These are phyloP conservation scores for Ambrosiella cleistominuta DNA, from an alignment of 2,329 filamentous ascomycete species.

Conservation along the genomic window DNA sequence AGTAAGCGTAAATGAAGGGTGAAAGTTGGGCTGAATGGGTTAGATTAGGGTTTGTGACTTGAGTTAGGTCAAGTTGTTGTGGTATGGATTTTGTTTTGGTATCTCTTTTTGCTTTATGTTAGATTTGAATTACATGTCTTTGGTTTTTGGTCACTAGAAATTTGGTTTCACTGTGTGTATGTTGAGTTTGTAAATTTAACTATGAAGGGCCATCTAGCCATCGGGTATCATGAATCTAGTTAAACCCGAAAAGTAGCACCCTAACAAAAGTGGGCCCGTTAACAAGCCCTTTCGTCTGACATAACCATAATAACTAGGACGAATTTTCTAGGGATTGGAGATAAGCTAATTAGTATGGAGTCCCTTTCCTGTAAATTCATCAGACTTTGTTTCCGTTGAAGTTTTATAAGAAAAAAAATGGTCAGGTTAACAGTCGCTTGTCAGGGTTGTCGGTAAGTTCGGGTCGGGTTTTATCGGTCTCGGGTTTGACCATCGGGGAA, in stretches of 20 bases:
- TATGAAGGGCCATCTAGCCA: no score
- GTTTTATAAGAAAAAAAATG: conserved; percentile 2
- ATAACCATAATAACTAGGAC: no score
- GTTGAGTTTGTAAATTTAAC: no score
- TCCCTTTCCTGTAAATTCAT: no score
- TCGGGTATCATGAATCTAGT: no score
- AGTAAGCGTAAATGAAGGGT: conserved; percentile 19
- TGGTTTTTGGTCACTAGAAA: no score
- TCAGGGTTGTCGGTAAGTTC: conserved; percentile 7
- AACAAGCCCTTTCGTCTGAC: no score
- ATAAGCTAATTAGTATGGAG: no score
- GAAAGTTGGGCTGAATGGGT: background rate
- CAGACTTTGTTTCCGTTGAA: background rate
- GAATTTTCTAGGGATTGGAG: no score
- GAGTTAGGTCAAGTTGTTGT: background rate
- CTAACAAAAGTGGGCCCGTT: no score
- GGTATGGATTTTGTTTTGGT: background rate
- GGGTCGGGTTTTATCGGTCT: background rate
- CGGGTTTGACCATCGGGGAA: background rate
- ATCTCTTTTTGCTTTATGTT: background rate
- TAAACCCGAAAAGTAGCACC: no score
- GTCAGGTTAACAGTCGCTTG: conserved; percentile 10
- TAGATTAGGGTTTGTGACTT: background rate
- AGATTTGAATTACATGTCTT: background rate
- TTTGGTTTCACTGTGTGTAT: no score